phyloP scores from a whole-genome alignment of 2,329 filamentous ascomycete species.

The Diplodia seriata region DNA sequence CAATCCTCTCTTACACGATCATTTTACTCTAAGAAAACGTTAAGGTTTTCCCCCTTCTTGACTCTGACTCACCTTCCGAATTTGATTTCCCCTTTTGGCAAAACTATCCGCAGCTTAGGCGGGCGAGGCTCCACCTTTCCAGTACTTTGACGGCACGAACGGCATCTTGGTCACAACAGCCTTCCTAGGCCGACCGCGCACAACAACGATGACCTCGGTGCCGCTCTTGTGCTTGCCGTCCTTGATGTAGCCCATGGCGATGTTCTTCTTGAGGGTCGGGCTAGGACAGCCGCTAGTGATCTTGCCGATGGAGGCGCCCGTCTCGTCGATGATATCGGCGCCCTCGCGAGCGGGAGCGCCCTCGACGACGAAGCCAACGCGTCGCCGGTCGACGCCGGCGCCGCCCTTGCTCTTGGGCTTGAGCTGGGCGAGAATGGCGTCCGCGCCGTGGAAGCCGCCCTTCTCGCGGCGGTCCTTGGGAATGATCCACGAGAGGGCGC shows the following conservation, averaged over 20 bases:
- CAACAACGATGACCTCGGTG: constrained; percentile 78
- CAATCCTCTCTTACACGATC: neutral
- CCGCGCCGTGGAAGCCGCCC: constrained; percentile 84
- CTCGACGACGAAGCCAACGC: constrained; percentile 81
- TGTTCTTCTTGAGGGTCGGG: constrained; percentile 85
- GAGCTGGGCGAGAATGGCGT: constrained; percentile 78
- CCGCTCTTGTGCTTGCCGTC: constrained; percentile 83
- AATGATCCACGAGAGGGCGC: constrained; percentile 78
- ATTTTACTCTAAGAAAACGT: neutral
- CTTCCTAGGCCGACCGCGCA: constrained; percentile 77
- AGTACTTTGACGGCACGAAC: constrained; percentile 82
- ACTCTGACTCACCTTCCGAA: neutral
- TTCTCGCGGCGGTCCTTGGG: constrained; percentile 74
- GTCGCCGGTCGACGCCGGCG: constrained; percentile 70
- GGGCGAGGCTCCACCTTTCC: constrained; percentile 48
- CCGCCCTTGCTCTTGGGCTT: constrained; percentile 76
- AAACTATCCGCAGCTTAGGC: constrained; percentile 9
- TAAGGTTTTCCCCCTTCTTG: neutral
- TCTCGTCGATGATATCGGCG: constrained; percentile 71
- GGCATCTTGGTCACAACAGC: constrained; percentile 87
- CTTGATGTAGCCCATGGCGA: constrained; percentile 93
- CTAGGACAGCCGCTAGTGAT: constrained; percentile 92
- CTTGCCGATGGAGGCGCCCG: constrained; percentile 72
- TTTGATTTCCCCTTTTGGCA: constrained; percentile 8
- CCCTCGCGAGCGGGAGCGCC: constrained; percentile 91